phyloP scores from a whole-genome alignment of 495 filamentous ascomycete species.

The Bacidia gigantensis region DNA sequence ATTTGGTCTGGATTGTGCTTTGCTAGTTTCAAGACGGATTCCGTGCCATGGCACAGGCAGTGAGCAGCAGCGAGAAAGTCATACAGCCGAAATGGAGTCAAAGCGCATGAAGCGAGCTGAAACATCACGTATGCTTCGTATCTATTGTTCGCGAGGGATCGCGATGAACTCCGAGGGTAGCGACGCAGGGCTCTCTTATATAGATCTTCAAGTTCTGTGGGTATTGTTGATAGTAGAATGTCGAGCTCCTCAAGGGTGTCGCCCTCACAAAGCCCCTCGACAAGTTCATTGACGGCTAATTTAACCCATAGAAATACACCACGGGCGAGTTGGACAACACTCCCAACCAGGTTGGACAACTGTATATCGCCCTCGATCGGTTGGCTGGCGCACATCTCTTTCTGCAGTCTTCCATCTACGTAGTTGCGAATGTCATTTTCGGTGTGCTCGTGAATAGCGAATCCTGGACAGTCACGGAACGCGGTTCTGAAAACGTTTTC shows the following conservation, averaged over 20 bases:
- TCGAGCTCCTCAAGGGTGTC: slow-evolving; percentile 2
- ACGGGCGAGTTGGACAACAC: neutral
- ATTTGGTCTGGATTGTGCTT: neutral
- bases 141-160: slow-evolving; percentile 2
- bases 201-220: slow-evolving; percentile 7
- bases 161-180: neutral
- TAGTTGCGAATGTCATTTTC: slow-evolving; percentile 4
- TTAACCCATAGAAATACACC: slow-evolving; percentile 10
- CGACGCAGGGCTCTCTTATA: slow-evolving; percentile 8
- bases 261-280: slow-evolving; percentile 10
- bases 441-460: slow-evolving; percentile 5
- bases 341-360: neutral
- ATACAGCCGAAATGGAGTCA: slow-evolving; percentile 6
- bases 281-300: slow-evolving; percentile 10
- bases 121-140: slow-evolving; percentile 17
- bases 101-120: slow-evolving; percentile 5
- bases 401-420: neutral
- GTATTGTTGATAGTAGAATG: slow-evolving; percentile 3
- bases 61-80: neutral
- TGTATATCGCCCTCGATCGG: neutral
- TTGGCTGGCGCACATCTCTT: neutral
- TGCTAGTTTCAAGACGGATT: neutral
- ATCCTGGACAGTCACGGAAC: neutral
- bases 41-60: neutral
- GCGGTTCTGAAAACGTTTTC: slow-evolving; percentile 3